These are phyloP conservation scores for Trypanosomatidae sp. DNA, from an alignment of 208 protist genomes.

Conservation along the genomic window DNA sequence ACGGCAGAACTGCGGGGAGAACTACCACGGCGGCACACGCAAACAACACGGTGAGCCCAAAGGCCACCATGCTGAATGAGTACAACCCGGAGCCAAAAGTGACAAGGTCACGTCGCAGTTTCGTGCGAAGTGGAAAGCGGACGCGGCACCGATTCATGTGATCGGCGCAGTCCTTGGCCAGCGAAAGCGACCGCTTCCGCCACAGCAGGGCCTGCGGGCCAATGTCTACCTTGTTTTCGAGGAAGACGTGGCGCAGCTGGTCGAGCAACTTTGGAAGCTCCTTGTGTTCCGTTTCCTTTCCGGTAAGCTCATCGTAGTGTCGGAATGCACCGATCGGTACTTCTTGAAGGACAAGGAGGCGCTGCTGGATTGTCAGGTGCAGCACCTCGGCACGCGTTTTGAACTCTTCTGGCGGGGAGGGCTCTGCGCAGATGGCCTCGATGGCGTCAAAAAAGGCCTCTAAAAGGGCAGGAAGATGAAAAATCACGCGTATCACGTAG, in stretches of 20 bases:
- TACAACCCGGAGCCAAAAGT: conserved; percentile 48
- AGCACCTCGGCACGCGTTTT: conserved; percentile 43
- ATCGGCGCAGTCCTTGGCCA: conserved; percentile 73
- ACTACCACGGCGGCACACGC: conserved; percentile 44
- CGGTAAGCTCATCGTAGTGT: conserved; percentile 25
- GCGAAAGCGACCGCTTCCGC: conserved; percentile 63
- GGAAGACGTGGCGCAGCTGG: conserved; percentile 66
- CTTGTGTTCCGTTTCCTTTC: conserved; percentile 30
- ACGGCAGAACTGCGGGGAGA: conserved; percentile 49
- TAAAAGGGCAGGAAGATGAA: conserved; percentile 51
- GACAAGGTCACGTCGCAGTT: conserved; percentile 45
- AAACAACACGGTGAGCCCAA: conserved; percentile 49
- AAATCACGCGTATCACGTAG: conserved; percentile 68
- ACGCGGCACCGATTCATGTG: conserved; percentile 56
- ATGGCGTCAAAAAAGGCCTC: conserved; percentile 71
- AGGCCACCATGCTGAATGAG: conserved; percentile 43
- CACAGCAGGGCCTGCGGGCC: conserved; percentile 72
- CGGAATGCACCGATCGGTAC: conserved; percentile 49
- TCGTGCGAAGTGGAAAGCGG: conserved; percentile 51
- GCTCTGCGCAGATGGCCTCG: conserved; percentile 63
- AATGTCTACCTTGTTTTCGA: conserved; percentile 68
- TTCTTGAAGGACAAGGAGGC: conserved; percentile 42
- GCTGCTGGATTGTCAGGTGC: conserved; percentile 66
- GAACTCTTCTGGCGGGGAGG: conserved; percentile 37
- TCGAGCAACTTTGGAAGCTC: conserved; percentile 71